Evolutionary conservation across 306 rosid species (phyloP), one percentile per base, ranked within the genome.

Genomic region (Arachis hypogaea): DNA sequence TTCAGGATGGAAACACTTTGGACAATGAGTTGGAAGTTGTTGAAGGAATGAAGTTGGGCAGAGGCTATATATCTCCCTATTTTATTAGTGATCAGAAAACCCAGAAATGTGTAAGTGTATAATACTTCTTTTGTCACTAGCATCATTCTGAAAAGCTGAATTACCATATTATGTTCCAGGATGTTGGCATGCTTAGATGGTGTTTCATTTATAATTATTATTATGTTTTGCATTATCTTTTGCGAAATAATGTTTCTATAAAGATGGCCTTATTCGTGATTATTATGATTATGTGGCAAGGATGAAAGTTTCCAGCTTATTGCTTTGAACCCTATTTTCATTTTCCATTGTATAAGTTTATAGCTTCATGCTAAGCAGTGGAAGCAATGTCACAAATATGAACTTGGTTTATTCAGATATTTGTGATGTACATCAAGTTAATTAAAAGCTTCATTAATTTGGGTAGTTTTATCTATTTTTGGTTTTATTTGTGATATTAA

Each of bases 11-110:
- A 72, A 94, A 91, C 52, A 94, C 96, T 62, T 28, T 94, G 86
- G 95, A 94, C n/a, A 90, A 91, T 54, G 97, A 89, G 85, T 71
- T 91, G 90, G 97, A 94, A 86, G 96, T 94, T 63, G 96, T 94
- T 66, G 97, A 94, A 88, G 98, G 97, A 84, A 89, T 94, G 98
- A 91, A 91, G 87, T 86, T 91, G 12, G 80, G 73, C 61, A 77
- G 97, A 83, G 98, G 97, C 50, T 91, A 86, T 52, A 86, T 94
- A 71, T 91, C 98, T 84, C 97, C 98, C 63, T 89, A 94, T 81
- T 94, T 94, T 84, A 77, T 94, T 58, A 91, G 88, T 55, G 90
- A 94, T 80, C 92, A 81, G 77, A 91, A 84, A 87, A 89, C 88
- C 65, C 98, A 81, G 76, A 94, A 90, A 84, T 94, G 98, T 85